phyloP scores from a whole-genome alignment of 2,329 filamentous ascomycete species.

The Venturia oleaginea region DNA sequence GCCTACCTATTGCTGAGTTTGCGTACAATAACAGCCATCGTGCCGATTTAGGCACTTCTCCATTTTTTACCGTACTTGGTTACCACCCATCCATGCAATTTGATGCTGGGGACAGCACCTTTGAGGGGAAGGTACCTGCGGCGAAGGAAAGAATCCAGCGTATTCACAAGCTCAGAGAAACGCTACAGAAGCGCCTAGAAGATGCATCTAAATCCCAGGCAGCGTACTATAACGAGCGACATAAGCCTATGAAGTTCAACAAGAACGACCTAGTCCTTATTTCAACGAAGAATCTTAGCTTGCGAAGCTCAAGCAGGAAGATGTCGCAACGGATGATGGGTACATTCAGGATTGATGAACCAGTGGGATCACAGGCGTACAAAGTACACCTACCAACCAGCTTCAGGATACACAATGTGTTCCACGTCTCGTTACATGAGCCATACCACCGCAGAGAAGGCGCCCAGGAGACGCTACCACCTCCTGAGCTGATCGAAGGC shows the following conservation, averaged over 20 bases:
- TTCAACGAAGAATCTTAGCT: too few species aligned
- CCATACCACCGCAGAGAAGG: not conserved
- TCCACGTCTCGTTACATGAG: not conserved
- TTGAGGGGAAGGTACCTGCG: not conserved
- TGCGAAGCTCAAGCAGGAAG: not conserved
- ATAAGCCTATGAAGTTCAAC: too few species aligned
- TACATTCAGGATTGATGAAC: too few species aligned
- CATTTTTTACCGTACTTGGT: not conserved
- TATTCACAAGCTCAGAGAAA: not conserved
- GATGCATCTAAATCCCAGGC: too few species aligned
- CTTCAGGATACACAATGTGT: too few species aligned
- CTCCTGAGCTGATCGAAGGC: not conserved
- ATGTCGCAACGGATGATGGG: not conserved
- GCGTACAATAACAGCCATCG: too few species aligned
- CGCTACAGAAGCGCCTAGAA: not conserved
- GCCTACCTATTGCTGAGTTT: too few species aligned
- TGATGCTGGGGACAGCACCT: not conserved
- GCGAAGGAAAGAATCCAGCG: conserved; percentile 1
- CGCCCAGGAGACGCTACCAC: not conserved
- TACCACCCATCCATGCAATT: not conserved
- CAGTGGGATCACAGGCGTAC: too few species aligned
- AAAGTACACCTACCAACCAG: too few species aligned
- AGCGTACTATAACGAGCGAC: too few species aligned
- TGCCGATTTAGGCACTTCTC: not conserved
- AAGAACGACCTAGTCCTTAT: too few species aligned